Base-by-base conservation (phyloP, 1,284 basidiomycete genomes). In the Sporisorium sorghi region DNA sequence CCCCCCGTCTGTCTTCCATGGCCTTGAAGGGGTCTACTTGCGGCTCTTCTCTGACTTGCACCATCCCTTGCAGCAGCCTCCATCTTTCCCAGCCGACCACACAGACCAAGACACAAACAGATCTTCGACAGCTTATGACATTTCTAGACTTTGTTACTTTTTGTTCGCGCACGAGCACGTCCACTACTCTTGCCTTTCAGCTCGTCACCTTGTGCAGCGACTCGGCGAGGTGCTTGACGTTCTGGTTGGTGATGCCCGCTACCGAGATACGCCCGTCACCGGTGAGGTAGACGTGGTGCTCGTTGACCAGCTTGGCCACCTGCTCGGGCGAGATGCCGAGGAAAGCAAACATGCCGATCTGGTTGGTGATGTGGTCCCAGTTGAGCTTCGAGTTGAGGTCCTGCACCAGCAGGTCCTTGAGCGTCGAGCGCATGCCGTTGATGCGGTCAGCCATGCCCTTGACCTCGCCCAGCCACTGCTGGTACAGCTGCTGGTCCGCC, bases 401-500 rank as follows among this genome's bases (percentile, higher is more conserved):
- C 37, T 85, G 49, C 23, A 83, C 83, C 11, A 85, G 75, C 37
- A 83, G 76, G 49, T 71, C 49, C 63, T 83, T 81, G 50, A 85
- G 78, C 50, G 76, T 76, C 23, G 83, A 67, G 21, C 84, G 77
- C 84, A 85, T 85, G 47, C 79, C 79, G 66, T 83, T 82, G 76
- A 85, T 85, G 42, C 84, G 81, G 78, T 85, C 83, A 24, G 84
- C 83, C 84, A 85, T 85, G 33, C 78, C 79, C 75, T 84, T 84
- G 64, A 85, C 80, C 67, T 85, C 84, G 17, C 57, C 75, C 28
- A 85, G 81, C 85, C 86, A 87, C 76, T 87, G 85, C 47, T 77
- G 66, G 80, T 86, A 85, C 19, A 87, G 84, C 58, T 76, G 61
- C 14, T 76, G 64, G 78, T 86, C 85, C 47, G 79, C 82, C 12